Conservation (phyloP, 768 basidiomycete species). For the Lentinula detonsa region DNA sequence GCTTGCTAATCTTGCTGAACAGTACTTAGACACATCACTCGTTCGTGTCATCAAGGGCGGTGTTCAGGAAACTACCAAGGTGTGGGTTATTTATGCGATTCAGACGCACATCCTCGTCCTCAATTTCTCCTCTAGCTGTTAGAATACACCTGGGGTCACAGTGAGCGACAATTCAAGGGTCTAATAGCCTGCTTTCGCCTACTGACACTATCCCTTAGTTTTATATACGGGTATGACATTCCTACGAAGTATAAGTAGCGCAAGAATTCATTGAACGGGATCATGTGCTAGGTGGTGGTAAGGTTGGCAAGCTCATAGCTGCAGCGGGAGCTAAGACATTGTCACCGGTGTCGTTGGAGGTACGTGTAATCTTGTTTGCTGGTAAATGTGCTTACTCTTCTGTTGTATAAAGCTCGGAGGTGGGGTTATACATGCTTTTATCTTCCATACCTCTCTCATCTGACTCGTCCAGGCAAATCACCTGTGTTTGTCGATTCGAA, state of each 20-base stretch:
- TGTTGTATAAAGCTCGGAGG: slow-evolving; percentile 38
- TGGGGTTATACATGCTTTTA: neutral
- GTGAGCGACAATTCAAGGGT: slow-evolving; percentile 16
- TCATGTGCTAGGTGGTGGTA: slow-evolving; percentile 18
- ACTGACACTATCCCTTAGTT: slow-evolving; percentile 30
- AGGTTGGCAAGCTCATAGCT: slow-evolving; percentile 63
- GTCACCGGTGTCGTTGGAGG: slow-evolving; percentile 60
- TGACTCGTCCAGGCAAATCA: slow-evolving; percentile 23
- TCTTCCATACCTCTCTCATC: neutral
- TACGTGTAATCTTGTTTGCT: slow-evolving; percentile 15
- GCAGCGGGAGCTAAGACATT: slow-evolving; percentile 72
- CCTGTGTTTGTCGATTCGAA: slow-evolving; percentile 39
- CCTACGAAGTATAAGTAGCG: neutral
- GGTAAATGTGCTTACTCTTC: neutral
- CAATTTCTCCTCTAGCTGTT: slow-evolving; percentile 41
- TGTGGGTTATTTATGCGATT: slow-evolving; percentile 11
- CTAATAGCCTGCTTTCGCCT: neutral
- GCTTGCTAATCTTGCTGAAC: slow-evolving; percentile 60
- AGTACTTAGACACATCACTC: slow-evolving; percentile 68
- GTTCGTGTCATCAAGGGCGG: slow-evolving; percentile 67
- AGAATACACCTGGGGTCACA: slow-evolving; percentile 63
- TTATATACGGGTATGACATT: slow-evolving; percentile 50
- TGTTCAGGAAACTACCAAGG: slow-evolving; percentile 56
- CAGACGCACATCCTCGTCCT: slow-evolving; percentile 9
- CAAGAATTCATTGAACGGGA: neutral